These are phyloP conservation scores for Panus rudis DNA, from an alignment of 768 basidiomycete species.

Conservation along the genomic window DNA sequence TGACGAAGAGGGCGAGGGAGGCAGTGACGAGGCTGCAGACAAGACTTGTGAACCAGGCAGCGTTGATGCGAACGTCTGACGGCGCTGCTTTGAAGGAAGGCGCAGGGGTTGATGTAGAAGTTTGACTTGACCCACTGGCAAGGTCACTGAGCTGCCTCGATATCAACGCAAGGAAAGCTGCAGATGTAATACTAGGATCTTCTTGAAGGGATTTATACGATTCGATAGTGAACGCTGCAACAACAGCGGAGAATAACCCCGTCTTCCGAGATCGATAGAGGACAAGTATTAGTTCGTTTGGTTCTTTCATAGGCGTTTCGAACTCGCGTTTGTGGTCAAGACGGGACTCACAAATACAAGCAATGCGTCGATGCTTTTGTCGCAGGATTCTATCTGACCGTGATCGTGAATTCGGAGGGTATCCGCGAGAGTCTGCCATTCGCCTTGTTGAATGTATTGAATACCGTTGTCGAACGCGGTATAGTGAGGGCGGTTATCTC, in stretches of 20 bases:
- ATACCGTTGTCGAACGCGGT: too few species aligned
- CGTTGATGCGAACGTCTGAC: constrained; percentile 10
- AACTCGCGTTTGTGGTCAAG: neutral
- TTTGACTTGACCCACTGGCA: constrained; percentile 3
- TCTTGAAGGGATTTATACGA: constrained; percentile 12
- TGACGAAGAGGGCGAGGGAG: constrained; percentile 14
- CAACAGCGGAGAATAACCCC: constrained; percentile 15
- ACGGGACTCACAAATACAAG: constrained; percentile 18
- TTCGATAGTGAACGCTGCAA: constrained; percentile 16
- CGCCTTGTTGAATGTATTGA: too few species aligned
- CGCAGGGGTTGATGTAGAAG: constrained; percentile 7
- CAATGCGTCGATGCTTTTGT: constrained; percentile 18
- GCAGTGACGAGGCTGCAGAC: constrained; percentile 12
- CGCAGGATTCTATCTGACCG: too few species aligned
- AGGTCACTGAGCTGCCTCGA: constrained; percentile 11
- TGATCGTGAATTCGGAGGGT: too few species aligned
- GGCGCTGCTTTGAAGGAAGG: too few species aligned
- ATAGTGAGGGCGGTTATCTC: too few species aligned
- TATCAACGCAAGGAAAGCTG: constrained; percentile 9
- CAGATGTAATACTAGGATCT: constrained; percentile 7
- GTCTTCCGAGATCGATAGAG: constrained; percentile 10
- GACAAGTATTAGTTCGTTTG: too few species aligned
- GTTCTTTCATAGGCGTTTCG: too few species aligned
- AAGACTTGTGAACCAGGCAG: constrained; percentile 15
- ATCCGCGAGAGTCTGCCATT: too few species aligned